phyloP scores from a whole-genome alignment of 2,329 filamentous ascomycete genomes.

The Fusarium avenaceum region DNA sequence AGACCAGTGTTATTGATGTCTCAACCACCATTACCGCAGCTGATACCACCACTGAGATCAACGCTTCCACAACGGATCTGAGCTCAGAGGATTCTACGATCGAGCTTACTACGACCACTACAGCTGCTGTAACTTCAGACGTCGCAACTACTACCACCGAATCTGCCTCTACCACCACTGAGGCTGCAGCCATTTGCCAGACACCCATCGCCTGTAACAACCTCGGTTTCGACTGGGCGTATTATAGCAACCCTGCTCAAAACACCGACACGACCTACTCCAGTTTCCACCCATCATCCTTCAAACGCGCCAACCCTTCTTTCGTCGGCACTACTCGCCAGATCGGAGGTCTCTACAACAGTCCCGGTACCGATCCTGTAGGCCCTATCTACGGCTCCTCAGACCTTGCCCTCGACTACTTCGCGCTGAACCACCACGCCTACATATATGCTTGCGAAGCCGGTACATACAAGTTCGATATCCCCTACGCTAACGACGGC shows the following conservation, averaged over 20 bases:
- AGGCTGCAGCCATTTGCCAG: too few relatives aligned
- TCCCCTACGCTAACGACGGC: slow-evolving; percentile 11
- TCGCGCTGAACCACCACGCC: slow-evolving; percentile 15
- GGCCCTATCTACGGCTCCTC: neutral
- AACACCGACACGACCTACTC: slow-evolving; percentile 24
- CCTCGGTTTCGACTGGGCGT: slow-evolving; percentile 21
- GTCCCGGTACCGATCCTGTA: rapidly evolving
- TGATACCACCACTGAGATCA: neutral
- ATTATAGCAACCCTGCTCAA: neutral
- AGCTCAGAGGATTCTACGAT: neutral
- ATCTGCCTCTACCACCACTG: too few relatives aligned
- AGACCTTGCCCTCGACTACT: neutral
- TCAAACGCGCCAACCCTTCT: neutral
- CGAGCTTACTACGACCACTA: neutral
- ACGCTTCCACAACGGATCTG: neutral
- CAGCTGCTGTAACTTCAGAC: neutral
- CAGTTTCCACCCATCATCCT: neutral
- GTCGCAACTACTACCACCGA: neutral
- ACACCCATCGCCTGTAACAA: slow-evolving; percentile 2
- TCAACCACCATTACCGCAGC: neutral
- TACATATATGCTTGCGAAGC: slow-evolving; percentile 9
- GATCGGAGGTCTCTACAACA: slow-evolving; percentile 6
- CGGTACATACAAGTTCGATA: slow-evolving; percentile 15
- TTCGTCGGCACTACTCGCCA: neutral
- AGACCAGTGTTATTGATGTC: neutral